phyloP scores from a whole-genome alignment of 352 stramenopile species.

The Hyaloperonospora arabidopsidis region DNA sequence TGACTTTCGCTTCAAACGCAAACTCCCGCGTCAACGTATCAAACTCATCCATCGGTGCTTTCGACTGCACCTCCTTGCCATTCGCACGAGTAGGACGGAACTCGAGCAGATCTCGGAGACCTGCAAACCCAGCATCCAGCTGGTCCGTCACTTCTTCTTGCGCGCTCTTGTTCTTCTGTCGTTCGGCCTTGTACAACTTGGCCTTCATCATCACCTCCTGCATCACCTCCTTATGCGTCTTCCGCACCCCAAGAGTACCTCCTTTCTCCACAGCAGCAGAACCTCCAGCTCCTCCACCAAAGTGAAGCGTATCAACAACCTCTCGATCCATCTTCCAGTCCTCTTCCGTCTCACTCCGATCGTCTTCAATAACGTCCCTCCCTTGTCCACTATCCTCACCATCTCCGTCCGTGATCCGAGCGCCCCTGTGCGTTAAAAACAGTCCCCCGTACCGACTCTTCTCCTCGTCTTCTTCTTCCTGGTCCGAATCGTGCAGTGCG shows the following conservation, averaged over 20 bases:
- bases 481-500: conserved; percentile 71
- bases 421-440: conserved; percentile 70
- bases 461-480: conserved; percentile 58
- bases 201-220: conserved; percentile 88
- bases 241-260: conserved; percentile 39
- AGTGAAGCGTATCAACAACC: conserved; percentile 83
- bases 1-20: conserved; percentile 88
- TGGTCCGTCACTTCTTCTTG: conserved; percentile 74
- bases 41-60: conserved; percentile 78
- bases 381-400: conserved; percentile 56
- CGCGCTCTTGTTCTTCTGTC: conserved; percentile 77
- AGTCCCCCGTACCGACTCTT: conserved; percentile 31
- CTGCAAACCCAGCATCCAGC: conserved; percentile 66
- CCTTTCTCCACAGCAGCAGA: conserved; percentile 12
- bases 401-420: conserved; percentile 69
- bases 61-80: conserved; percentile 51
- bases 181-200: conserved; percentile 85
- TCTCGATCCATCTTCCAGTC: conserved; percentile 62
- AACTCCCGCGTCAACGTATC: conserved; percentile 74
- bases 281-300: conserved; percentile 46
- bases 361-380: conserved; percentile 54
- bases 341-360: conserved; percentile 49
- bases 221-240: conserved; percentile 86
- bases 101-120: conserved; percentile 55
- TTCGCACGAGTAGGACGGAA: conserved; percentile 72